Percentiles rank a stretch among this genome's conserved stretches.
Evolutionary conservation across 768 basidiomycete genomes (phyloP).

Genomic region (Clitopilus hobsonii): DNA sequence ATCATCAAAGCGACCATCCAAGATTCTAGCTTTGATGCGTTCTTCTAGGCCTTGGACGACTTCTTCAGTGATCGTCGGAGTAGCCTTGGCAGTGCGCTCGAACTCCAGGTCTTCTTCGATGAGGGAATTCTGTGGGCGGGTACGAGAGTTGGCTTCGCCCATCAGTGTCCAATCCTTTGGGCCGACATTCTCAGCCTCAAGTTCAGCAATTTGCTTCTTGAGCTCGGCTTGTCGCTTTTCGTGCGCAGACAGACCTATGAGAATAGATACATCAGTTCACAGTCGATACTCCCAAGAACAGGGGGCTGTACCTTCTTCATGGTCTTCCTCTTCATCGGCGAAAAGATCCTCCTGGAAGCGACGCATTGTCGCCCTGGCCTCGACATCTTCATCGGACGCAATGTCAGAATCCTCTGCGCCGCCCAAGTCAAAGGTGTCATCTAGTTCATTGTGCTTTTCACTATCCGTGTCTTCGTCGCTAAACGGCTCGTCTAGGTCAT

Average conservation of each 20-base stretch:
- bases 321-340: slow-evolving; percentile 61
- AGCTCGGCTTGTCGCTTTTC: slow-evolving; percentile 75
- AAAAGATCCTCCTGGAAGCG: slow-evolving; percentile 77
- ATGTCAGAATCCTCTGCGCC: slow-evolving; percentile 14
- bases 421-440: slow-evolving; percentile 44
- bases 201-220: slow-evolving; percentile 68
- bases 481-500: slow-evolving; percentile 26
- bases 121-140: slow-evolving; percentile 86
- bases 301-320: slow-evolving; percentile 20
- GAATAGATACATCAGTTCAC: slow-evolving; percentile 4
- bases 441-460: slow-evolving; percentile 10
- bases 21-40: slow-evolving; percentile 83
- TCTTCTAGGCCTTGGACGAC: slow-evolving; percentile 79
- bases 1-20: slow-evolving; percentile 86
- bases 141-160: slow-evolving; percentile 81
- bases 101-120: slow-evolving; percentile 95
- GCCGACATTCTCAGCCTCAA: slow-evolving; percentile 85
- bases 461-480: slow-evolving; percentile 20
- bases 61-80: slow-evolving; percentile 89
- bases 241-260: slow-evolving; percentile 64
- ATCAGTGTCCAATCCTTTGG: slow-evolving; percentile 90
- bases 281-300: slow-evolving; percentile 8
- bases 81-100: slow-evolving; percentile 82
- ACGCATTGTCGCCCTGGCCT: slow-evolving; percentile 45
- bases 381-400: slow-evolving; percentile 24